These are phyloP conservation scores for Poronia punctata DNA, from an alignment of 495 filamentous ascomycete genomes.

Conservation along the genomic window DNA sequence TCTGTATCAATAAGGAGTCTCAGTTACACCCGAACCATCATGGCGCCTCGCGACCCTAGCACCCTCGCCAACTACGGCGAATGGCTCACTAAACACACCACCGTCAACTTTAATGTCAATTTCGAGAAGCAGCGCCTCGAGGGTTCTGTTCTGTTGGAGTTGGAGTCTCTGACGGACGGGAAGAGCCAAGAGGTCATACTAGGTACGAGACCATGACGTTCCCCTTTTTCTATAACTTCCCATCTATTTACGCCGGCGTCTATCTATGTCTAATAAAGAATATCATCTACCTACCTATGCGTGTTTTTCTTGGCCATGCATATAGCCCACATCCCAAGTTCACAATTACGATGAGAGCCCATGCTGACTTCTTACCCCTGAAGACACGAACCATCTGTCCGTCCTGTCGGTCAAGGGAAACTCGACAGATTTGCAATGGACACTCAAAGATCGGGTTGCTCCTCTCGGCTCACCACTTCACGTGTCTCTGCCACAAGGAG, in stretches of 20 bases:
- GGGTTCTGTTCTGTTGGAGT: slow-evolving; percentile 66
- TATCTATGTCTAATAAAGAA: not conserved
- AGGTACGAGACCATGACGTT: too few relatives aligned
- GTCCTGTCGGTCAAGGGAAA: slow-evolving; percentile 61
- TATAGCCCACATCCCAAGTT: too few relatives aligned
- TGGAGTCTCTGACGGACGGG: slow-evolving; percentile 64
- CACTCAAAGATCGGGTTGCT: slow-evolving; percentile 57
- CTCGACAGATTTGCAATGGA: slow-evolving; percentile 52
- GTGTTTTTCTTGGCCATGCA: too few relatives aligned
- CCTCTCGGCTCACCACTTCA: slow-evolving; percentile 76
- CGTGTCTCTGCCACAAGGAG: slow-evolving; percentile 57
- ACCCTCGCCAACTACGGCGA: slow-evolving; percentile 86
- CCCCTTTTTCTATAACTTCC: too few relatives aligned
- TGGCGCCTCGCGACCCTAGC: slow-evolving; percentile 73
- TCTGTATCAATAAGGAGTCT: not conserved
- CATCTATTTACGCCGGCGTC: not conserved
- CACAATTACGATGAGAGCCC: not conserved
- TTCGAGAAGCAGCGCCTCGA: slow-evolving; percentile 68
- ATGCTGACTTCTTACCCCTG: not conserved
- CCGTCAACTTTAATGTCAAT: slow-evolving; percentile 69
- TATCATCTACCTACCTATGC: too few relatives aligned
- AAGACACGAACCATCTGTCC: slow-evolving; percentile 68
- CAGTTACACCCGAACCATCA: slow-evolving; percentile 27
- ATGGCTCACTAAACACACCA: slow-evolving; percentile 74
- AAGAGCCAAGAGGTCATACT: slow-evolving; percentile 70